Conservation (phyloP, 2,329 filamentous ascomycete species). For the Aspergillus aculeatus region DNA sequence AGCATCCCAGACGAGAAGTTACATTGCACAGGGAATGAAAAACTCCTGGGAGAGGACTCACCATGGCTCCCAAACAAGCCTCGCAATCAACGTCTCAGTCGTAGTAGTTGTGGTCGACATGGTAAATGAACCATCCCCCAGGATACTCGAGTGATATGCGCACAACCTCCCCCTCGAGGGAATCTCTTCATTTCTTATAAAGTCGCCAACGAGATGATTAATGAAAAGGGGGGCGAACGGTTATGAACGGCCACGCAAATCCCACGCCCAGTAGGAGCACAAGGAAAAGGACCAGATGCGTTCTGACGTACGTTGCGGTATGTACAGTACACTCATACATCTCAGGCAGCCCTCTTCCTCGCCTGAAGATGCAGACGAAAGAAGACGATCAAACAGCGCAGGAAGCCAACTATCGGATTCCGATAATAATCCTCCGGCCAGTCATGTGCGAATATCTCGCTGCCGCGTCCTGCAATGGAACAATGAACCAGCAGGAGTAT, state of each 20-base stretch:
- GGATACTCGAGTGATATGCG: background rate
- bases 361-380: background rate
- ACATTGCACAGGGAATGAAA: too few relatives aligned
- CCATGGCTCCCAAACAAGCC: constrained; percentile 35
- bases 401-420: background rate
- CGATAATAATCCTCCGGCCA: background rate
- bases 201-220: background rate
- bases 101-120: constrained; percentile 18
- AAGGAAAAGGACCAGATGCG: background rate
- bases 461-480: background rate
- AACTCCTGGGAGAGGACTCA: constrained; percentile 18
- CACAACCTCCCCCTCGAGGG: background rate
- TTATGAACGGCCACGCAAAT: background rate
- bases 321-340: background rate
- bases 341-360: background rate
- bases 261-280: background rate
- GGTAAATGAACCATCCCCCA: background rate
- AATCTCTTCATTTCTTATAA: background rate
- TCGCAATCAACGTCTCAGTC: constrained; percentile 26
- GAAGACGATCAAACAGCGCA: background rate
- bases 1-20: background rate
- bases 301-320: background rate
- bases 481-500: background rate
- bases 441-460: background rate
- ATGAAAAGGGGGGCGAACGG: background rate